A percentile compares a stretch with the other conserved stretches of the same genome.
These are phyloP conservation scores for Sarcodon sp. DNA, from an alignment of 768 basidiomycete species.

Conservation along the genomic window DNA sequence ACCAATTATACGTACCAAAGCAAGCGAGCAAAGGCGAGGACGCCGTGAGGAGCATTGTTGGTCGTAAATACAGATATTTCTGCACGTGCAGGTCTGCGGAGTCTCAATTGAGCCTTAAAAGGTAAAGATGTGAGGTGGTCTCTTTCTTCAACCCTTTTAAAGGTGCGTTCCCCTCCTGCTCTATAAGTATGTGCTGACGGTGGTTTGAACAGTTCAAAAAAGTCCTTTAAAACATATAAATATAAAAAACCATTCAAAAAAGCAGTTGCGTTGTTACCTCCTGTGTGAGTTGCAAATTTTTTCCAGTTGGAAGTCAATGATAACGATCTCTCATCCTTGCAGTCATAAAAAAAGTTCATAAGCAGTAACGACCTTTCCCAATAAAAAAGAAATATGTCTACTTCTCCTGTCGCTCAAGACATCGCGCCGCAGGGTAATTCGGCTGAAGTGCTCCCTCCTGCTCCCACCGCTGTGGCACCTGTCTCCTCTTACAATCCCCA, in stretches of 20 bases:
- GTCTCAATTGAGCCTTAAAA: too few relatives aligned
- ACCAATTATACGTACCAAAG: not conserved
- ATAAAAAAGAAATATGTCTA: slow-evolving; percentile 24
- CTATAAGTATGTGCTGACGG: slow-evolving; percentile 1
- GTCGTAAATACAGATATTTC: too few relatives aligned
- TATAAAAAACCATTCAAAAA: slow-evolving; percentile 58
- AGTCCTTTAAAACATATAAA: slow-evolving; percentile 29
- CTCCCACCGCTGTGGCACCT: slow-evolving; percentile 28
- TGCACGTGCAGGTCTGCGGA: too few relatives aligned
- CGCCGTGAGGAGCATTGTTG: not conserved
- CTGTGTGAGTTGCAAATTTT: slow-evolving; percentile 35
- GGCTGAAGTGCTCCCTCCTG: slow-evolving; percentile 34
- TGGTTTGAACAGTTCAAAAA: slow-evolving; percentile 38
- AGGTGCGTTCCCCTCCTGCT: slow-evolving; percentile 24
- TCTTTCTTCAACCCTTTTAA: slow-evolving; percentile 49
- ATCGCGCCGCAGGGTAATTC: slow-evolving; percentile 21
- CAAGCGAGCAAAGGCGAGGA: not conserved
- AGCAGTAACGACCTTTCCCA: slow-evolving; percentile 75
- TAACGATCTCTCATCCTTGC: slow-evolving; percentile 7
- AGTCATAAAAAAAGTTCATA: slow-evolving; percentile 74
- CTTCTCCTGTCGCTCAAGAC: slow-evolving; percentile 19
- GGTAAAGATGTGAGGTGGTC: slow-evolving; percentile 3
- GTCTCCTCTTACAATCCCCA: slow-evolving; percentile 48
- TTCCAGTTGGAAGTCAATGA: slow-evolving; percentile 7
- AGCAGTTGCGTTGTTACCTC: slow-evolving; percentile 70